These are phyloP conservation scores for Acanthamoeba culbertsoni DNA, from an alignment of 208 protist species.

Conservation along the genomic window DNA sequence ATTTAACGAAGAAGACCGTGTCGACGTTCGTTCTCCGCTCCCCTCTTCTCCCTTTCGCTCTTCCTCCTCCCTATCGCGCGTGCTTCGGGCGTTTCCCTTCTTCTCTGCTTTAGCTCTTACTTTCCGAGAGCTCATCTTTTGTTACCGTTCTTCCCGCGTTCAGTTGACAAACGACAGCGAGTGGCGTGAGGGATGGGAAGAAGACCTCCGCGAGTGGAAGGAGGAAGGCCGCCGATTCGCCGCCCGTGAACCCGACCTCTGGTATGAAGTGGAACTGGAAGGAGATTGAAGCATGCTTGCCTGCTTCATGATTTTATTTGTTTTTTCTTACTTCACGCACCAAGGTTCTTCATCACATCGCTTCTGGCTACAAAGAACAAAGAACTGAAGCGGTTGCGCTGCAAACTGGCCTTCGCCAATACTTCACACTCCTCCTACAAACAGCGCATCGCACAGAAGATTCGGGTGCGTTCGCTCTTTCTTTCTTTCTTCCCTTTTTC, in stretches of 20 bases:
- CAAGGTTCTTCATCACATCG: neutral
- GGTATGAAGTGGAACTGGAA: neutral
- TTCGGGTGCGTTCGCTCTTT: neutral
- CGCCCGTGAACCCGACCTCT: neutral
- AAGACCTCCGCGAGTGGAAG: neutral
- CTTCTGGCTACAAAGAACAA: slow-evolving; percentile 1
- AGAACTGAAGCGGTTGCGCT: neutral
- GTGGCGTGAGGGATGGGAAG: neutral
- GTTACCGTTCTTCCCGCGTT: too few relatives aligned
- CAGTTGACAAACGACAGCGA: neutral
- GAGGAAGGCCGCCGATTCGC: neutral
- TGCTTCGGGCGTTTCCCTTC: too few relatives aligned
- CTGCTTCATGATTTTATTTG: neutral
- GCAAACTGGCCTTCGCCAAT: neutral
- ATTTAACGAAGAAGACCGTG: neutral
- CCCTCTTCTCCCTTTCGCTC: neutral
- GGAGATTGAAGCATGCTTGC: neutral
- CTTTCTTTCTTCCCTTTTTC: neutral
- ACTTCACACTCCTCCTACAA: neutral
- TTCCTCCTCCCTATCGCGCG: too few relatives aligned
- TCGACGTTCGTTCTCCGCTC: neutral
- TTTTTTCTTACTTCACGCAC: neutral
- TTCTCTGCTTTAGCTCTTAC: too few relatives aligned
- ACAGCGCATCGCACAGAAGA: neutral
- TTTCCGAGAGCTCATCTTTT: too few relatives aligned